Evolutionary conservation across 176 grass and related monocot species (phyloP), one percentile per base, ranked within the genome.

Genomic region (Saccharum spontaneum): DNA sequence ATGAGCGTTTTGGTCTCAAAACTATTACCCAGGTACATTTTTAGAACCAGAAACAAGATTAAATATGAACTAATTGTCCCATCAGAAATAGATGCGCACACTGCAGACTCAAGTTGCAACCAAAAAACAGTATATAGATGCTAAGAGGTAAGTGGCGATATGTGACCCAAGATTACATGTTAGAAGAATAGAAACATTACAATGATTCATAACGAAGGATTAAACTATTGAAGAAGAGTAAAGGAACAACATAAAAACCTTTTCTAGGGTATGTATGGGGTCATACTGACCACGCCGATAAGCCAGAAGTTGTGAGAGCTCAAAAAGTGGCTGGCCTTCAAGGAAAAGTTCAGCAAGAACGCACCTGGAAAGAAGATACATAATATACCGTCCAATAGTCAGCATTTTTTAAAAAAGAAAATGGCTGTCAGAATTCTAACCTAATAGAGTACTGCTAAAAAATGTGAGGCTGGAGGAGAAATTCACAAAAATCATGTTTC

Each of bases 321-420:
- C 96, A 94, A 98, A 98, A 45, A 98, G 88, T 44, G 93, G 86
- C 74, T 94, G 93, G 10, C 93, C 96, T 57, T 95, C 89, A 36
- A 98, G 86, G 76, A 98, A 98, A 83, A 98, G 89, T 57, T 98
- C 96, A 86, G 96, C 96, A 80, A 98, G 86, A 81, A 98, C 96
- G 69, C 96, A 98, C 90, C 96, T 98, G 90, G 12, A 92, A 86
- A 72, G 52, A 54, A 78, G 44, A 74, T 26, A 34, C 66, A 73
- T 36, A 54, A 77, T 73, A 73, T 59, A 66, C 41, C 33, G 7
- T 45, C 65, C 34, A 17, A 69, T 67, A 10, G 60, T 69, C 30
- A 38, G 31, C 65, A 39, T 24, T 15, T 15, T 3, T 37, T 37
- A 48, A 14, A 79, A 85, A 85, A 45, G 12, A 80, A 77, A 73